phyloP scores from a whole-genome alignment of 164 flowering plant species.

The Cinnamomum chago region DNA sequence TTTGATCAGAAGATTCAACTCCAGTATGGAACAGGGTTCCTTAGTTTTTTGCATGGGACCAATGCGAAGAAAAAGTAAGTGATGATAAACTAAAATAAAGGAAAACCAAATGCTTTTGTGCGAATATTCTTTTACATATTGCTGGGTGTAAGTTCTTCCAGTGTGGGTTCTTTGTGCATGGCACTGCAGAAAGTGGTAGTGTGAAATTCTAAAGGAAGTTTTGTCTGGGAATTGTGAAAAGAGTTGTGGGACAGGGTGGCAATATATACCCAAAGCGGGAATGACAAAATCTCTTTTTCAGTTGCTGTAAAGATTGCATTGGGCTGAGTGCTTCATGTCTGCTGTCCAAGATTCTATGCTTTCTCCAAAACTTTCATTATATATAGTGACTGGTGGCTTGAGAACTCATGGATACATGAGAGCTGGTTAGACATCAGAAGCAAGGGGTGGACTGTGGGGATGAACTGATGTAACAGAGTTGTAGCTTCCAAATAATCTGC shows the following conservation, averaged over 20 bases:
- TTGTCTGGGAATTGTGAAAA: constrained; percentile 31
- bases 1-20: constrained; percentile 33
- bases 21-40: constrained; percentile 56
- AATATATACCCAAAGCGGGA: constrained; percentile 32
- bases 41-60: constrained; percentile 35
- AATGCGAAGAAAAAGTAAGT: constrained; percentile 16
- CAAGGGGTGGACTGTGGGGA: not conserved
- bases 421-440: constrained; percentile 20
- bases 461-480: not conserved
- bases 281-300: constrained; percentile 54
- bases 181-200: constrained; percentile 17
- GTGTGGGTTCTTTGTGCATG: constrained; percentile 9
- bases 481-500: not conserved
- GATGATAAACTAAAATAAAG: not conserved
- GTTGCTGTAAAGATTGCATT: constrained; percentile 64
- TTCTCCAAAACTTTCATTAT: constrained; percentile 18
- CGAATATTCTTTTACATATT: constrained; percentile 68
- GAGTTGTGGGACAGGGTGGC: constrained; percentile 26
- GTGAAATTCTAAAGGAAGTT: constrained; percentile 27
- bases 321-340: constrained; percentile 17
- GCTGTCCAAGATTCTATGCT: constrained; percentile 52
- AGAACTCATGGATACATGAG: constrained; percentile 21
- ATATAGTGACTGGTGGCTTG: constrained; percentile 37
- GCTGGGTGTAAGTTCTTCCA: constrained; percentile 43
- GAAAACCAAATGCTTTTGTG: constrained; percentile 27